Conservation (phyloP, 225 moss, liverwort and hornwort species). For the Pseudoscleropodium purum region DNA sequence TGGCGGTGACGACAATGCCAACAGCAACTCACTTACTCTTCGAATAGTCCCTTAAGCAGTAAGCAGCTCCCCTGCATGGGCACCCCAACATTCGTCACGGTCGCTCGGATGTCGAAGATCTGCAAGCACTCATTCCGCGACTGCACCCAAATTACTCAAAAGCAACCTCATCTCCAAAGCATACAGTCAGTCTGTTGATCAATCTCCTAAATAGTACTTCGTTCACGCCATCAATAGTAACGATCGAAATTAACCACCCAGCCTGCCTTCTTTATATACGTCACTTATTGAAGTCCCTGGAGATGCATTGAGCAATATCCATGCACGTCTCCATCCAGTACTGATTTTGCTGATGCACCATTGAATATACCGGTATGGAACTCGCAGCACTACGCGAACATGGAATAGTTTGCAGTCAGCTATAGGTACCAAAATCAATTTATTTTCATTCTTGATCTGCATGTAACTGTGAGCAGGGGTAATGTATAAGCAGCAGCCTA, state of each 20-base stretch:
- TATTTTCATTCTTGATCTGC: background rate
- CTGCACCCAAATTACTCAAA: background rate
- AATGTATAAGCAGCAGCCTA: background rate
- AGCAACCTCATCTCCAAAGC: background rate
- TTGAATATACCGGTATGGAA: background rate
- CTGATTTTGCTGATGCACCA: background rate
- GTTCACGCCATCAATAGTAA: background rate
- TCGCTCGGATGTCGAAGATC: background rate
- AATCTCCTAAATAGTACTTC: background rate
- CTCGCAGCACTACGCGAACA: background rate
- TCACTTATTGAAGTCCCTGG: background rate
- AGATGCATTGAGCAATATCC: background rate
- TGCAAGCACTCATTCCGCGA: background rate
- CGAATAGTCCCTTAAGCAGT: background rate
- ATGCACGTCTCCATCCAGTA: background rate
- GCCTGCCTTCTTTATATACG: background rate
- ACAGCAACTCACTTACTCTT: background rate
- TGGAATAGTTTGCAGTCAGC: background rate
- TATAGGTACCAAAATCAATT: background rate
- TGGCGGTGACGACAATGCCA: background rate
- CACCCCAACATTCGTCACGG: background rate
- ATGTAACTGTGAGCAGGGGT: background rate
- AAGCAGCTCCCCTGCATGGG: background rate
- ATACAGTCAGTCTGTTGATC: background rate
- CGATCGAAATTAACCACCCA: background rate